Conservation (phyloP, 2,329 filamentous ascomycete genomes). For the Lachnellula subtilissima region DNA sequence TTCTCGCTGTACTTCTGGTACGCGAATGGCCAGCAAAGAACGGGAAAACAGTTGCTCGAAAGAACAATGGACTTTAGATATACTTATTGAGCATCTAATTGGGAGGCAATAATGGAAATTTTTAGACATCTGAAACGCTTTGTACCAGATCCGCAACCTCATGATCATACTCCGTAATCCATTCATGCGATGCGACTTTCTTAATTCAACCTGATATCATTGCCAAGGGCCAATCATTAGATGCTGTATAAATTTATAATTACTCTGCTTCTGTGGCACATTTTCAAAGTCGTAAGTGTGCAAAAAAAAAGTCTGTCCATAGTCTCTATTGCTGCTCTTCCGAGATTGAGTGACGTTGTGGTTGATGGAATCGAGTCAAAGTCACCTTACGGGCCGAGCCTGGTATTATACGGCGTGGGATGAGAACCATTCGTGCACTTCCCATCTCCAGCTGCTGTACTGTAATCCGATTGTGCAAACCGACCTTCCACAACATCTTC, state of each 20-base stretch:
- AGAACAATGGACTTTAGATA: conserved; percentile 26
- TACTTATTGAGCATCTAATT: conserved; percentile 21
- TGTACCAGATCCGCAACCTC: conserved; percentile 9
- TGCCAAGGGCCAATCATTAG: neutral
- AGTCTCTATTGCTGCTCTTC: neutral
- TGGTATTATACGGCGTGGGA: neutral
- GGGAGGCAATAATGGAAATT: neutral
- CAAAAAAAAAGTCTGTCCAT: neutral
- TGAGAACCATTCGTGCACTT: neutral
- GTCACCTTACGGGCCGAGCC: neutral
- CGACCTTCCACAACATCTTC: conserved; percentile 1
- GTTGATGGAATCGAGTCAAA: neutral
- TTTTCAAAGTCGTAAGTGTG: neutral
- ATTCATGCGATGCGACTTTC: conserved; percentile 1
- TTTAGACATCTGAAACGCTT: conserved; percentile 8
- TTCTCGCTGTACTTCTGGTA: conserved; percentile 51
- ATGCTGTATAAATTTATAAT: neutral
- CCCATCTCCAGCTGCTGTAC: neutral
- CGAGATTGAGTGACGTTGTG: neutral
- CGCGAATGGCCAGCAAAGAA: conserved; percentile 45
- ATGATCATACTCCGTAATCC: neutral
- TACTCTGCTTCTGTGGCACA: neutral
- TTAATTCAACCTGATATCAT: neutral
- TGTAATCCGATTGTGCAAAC: neutral
- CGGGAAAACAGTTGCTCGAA: conserved; percentile 47